Conservation (phyloP, 2,329 filamentous ascomycete species). For the Mycosphaerella arachidis region DNA sequence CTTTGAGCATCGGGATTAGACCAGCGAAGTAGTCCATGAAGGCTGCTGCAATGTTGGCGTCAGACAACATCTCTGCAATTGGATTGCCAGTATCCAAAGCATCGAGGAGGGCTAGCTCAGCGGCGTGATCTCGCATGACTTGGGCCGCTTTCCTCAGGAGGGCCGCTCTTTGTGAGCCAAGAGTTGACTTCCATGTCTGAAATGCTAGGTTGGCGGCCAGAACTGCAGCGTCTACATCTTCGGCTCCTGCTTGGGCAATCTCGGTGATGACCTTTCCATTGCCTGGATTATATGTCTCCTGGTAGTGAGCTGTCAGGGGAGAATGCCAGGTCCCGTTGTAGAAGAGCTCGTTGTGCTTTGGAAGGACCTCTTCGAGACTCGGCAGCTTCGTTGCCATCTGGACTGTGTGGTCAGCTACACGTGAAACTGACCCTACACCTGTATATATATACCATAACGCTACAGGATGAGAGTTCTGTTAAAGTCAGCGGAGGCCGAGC, state of each 20-base stretch:
- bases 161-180: too few relatives aligned
- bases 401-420: not conserved
- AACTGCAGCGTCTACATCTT: conserved; percentile 7
- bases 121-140: too few relatives aligned
- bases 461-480: too few relatives aligned
- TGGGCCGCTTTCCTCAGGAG: too few relatives aligned
- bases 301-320: conserved; percentile 16
- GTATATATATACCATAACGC: too few relatives aligned
- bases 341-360: conserved; percentile 22
- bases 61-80: conserved; percentile 23
- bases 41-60: conserved; percentile 22
- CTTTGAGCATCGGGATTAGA: conserved; percentile 11
- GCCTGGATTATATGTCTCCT: conserved; percentile 25
- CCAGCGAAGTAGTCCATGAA: too few relatives aligned
- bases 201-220: too few relatives aligned
- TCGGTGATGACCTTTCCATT: conserved; percentile 24
- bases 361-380: conserved; percentile 12
- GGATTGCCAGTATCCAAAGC: conserved; percentile 20
- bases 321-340: conserved; percentile 25
- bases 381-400: conserved; percentile 9
- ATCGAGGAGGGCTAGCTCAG: too few relatives aligned
- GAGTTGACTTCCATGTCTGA: too few relatives aligned
- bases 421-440: too few relatives aligned
- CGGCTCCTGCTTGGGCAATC: conserved; percentile 19
- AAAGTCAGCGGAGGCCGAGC: too few relatives aligned